Evolutionary conservation across 495 filamentous ascomycete genomes (phyloP).

Genomic region (Glarea lozoyensis): DNA sequence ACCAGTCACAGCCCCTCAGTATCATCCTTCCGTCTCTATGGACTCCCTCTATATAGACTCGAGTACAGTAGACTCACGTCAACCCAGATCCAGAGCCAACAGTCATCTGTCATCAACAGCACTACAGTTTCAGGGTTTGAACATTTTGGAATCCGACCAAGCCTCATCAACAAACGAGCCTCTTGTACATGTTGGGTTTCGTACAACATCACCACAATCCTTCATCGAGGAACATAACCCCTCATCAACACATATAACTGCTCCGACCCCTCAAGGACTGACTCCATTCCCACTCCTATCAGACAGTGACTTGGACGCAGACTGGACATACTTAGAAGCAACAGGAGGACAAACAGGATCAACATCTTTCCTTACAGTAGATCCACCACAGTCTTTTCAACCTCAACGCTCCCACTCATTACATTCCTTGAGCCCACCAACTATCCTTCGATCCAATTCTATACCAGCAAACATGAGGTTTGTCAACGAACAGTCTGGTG

Average conservation of each 20-base stretch:
- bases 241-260: too few relatives aligned
- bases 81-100: slow-evolving; percentile 21
- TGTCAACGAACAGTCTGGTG: not conserved
- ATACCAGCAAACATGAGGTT: slow-evolving; percentile 21
- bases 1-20: slow-evolving; percentile 17
- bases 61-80: slow-evolving; percentile 20
- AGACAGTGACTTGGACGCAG: slow-evolving; percentile 13
- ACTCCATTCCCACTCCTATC: slow-evolving; percentile 18
- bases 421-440: slow-evolving; percentile 3
- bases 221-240: too few relatives aligned
- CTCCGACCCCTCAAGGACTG: slow-evolving; percentile 11
- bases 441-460: slow-evolving; percentile 17
- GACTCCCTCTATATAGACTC: slow-evolving; percentile 22
- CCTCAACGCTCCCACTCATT: slow-evolving; percentile 3
- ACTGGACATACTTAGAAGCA: slow-evolving; percentile 15
- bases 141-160: slow-evolving; percentile 14
- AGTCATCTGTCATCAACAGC: slow-evolving; percentile 18
- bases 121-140: slow-evolving; percentile 14
- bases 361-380: slow-evolving; percentile 16
- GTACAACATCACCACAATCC: too few relatives aligned
- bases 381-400: slow-evolving; percentile 14
- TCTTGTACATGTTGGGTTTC: too few relatives aligned
- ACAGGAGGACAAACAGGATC: slow-evolving; percentile 12
- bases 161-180: too few relatives aligned
- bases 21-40: slow-evolving; percentile 14